These are phyloP conservation scores for Pisolithus thermaeus DNA, from an alignment of 1,284 basidiomycete genomes.

Conservation along the genomic window DNA sequence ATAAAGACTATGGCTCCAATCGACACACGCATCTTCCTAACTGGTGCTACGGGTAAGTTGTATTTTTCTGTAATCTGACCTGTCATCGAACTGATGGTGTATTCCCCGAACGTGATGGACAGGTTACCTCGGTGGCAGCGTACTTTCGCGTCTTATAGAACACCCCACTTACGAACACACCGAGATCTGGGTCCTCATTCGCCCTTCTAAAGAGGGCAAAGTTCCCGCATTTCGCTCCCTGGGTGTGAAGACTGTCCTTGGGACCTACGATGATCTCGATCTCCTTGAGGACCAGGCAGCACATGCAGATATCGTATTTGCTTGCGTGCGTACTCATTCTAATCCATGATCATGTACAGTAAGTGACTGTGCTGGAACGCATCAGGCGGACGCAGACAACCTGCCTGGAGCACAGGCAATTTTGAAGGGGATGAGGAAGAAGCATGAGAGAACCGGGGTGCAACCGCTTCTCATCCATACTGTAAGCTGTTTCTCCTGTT, in stretches of 20 bases:
- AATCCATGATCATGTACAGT: constrained; percentile 16
- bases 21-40: no score
- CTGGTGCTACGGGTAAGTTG: no score
- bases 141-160: no score
- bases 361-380: constrained; percentile 23
- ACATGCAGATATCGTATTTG: background rate
- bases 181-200: background rate
- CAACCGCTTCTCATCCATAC: constrained; percentile 47
- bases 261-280: no score
- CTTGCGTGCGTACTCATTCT: background rate
- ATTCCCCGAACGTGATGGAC: no score
- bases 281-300: no score
- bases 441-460: constrained; percentile 32
- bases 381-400: constrained; percentile 41
- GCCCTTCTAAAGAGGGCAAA: background rate
- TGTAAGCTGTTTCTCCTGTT: constrained; percentile 27
- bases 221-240: background rate
- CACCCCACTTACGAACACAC: background rate
- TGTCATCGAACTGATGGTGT: no score
- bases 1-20: no score
- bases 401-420: constrained; percentile 36
- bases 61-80: no score
- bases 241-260: no score
- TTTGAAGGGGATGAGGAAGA: constrained; percentile 40
- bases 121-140: no score